Conservation (phyloP, 495 filamentous ascomycete species). For the Thermothielavioides terrestris region DNA sequence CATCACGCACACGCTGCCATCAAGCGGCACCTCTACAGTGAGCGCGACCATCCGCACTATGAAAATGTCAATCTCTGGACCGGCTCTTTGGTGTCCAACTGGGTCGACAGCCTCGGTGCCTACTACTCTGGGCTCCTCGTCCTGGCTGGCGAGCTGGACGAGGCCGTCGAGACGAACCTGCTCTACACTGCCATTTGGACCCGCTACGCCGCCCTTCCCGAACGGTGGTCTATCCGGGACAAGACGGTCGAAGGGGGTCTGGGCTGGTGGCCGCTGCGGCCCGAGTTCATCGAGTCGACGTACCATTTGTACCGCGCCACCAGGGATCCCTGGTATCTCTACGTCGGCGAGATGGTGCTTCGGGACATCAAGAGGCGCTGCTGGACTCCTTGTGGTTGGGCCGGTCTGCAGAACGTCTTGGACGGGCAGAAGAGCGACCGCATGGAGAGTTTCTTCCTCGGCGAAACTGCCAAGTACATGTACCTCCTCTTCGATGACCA, state of each 20-base stretch:
- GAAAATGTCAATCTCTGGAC: constrained; percentile 83
- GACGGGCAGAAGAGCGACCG: constrained; percentile 84
- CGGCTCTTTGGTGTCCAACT: constrained; percentile 68
- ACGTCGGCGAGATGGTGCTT: constrained; percentile 91
- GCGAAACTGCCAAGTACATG: constrained; percentile 92
- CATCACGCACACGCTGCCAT: constrained; percentile 74
- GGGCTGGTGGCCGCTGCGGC: constrained; percentile 88
- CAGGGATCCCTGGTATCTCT: constrained; percentile 91
- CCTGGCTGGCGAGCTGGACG: constrained; percentile 77
- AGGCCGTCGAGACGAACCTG: constrained; percentile 80
- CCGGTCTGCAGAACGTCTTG: constrained; percentile 85
- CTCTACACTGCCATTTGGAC: constrained; percentile 91
- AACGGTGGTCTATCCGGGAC: constrained; percentile 84
- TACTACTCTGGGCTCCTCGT: constrained; percentile 92
- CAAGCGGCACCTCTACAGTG: constrained; percentile 76
- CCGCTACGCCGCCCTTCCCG: constrained; percentile 82
- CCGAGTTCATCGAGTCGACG: constrained; percentile 93
- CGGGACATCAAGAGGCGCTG: constrained; percentile 82
- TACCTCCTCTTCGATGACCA: constrained; percentile 78
- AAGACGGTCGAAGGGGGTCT: constrained; percentile 79
- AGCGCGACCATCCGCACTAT: constrained; percentile 71
- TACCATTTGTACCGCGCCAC: constrained; percentile 90
- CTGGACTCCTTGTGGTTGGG: constrained; percentile 92
- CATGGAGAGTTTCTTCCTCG: constrained; percentile 98
- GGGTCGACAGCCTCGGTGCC: constrained; percentile 91